Base-by-base conservation (phyloP, 805 yeast genomes). In the Candida orba region DNA sequence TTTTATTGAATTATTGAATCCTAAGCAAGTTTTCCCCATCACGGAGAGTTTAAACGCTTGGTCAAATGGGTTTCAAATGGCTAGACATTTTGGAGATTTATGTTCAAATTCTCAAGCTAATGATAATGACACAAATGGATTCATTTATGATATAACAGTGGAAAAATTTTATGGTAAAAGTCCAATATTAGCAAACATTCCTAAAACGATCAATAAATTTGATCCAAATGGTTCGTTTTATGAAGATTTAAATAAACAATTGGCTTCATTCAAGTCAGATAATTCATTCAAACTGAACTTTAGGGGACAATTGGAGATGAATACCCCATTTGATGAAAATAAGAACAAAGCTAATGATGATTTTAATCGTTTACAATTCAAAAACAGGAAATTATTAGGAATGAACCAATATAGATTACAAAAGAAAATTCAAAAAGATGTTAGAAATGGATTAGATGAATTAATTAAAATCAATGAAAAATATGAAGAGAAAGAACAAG, bases 11-110 rank as follows among this genome's bases (percentile, higher is more conserved):
- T 34, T 57, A 29, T 67, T 74, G 41, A 54, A 46, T 9, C 74
- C 75, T 0, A 50, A 43, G 12, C 70, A 70, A 39, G 73, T 73
- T 0, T 71, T 61, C 39, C 78, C 78, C 0, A 67, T 72, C 38
- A 62, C 61, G n/a, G 68, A 60, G 32, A 60, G 66, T 2, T 38
- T 34, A 8, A 32, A 48, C 1, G 51, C 62, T 0, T 72, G 74
- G 75, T 42, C 39, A 8, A 49, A 52, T 22, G 76, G 76, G 0
- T 65, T 69, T 42, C 49, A 60, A 23, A 67, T 73, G 62, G 36
- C 53, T 6, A 52, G 74, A 34, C 50, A 70, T 2, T 74, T 72
- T 58, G 74, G 73, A 2, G 59, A 58, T 30, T 45, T 57, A 9
- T 66, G 72, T 40, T 33, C 38, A 9, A 48, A 44, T 2, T 44